phyloP scores from a whole-genome alignment of 2,329 filamentous ascomycete species.

The Ceratocystis ficicola region DNA sequence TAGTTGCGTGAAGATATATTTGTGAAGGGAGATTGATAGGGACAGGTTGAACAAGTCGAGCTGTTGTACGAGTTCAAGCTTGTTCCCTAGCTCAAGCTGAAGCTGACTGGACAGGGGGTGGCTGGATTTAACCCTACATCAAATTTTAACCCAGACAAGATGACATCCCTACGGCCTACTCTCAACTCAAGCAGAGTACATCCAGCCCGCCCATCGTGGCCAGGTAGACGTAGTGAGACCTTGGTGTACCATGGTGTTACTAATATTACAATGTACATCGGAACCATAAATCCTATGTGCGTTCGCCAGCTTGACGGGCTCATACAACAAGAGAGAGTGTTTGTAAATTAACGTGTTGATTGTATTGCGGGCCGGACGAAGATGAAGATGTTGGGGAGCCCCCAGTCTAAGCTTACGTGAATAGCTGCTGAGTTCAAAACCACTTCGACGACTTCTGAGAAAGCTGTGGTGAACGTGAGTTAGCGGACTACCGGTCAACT shows the following conservation, averaged over 20 bases:
- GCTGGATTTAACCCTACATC: not conserved
- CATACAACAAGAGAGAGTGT: not conserved
- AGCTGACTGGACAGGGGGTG: not conserved
- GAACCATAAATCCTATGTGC: not conserved
- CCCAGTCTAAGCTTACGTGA: no score
- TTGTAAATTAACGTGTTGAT: not conserved
- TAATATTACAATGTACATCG: no score
- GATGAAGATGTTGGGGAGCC: no score
- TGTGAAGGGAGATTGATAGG: not conserved
- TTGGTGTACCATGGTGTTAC: no score
- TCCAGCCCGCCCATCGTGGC: no score
- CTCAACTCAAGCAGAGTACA: no score
- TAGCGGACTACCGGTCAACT: not conserved
- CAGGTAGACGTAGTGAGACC: no score
- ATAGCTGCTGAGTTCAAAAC: not conserved
- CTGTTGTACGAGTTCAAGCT: not conserved
- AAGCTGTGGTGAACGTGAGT: constrained; percentile 13
- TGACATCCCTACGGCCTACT: no score
- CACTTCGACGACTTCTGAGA: constrained; percentile 18
- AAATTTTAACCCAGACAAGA: not conserved
- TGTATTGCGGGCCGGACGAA: no score
- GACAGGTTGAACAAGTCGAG: constrained; percentile 1
- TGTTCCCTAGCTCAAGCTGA: not conserved
- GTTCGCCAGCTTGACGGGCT: not conserved
- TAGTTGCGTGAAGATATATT: not conserved